Percentiles rank a stretch among this genome's conserved stretches.
These are phyloP conservation scores for Westerdykella sp. DNA, from an alignment of 2,329 filamentous ascomycete genomes.

Conservation along the genomic window DNA sequence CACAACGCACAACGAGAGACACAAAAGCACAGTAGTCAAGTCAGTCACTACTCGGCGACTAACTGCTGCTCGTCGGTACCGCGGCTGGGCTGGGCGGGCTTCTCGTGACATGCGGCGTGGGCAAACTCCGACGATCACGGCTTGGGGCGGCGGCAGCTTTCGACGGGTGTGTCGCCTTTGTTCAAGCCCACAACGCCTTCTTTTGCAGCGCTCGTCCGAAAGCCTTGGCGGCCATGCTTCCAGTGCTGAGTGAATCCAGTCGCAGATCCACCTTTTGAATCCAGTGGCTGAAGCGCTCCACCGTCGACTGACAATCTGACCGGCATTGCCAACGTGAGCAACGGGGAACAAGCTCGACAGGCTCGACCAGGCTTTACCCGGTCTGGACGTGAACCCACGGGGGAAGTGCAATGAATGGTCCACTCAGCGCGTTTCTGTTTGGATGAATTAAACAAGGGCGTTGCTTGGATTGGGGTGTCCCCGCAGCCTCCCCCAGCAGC, in stretches of 20 bases:
- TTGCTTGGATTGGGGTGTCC: conserved; percentile 15
- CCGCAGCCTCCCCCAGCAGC: conserved; percentile 6
- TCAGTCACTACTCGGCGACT: too few species aligned
- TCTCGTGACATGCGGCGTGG: neutral
- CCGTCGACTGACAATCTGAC: too few species aligned
- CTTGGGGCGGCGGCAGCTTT: too few species aligned
- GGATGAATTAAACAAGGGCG: conserved; percentile 22
- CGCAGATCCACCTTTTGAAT: conserved; percentile 24
- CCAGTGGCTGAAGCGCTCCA: too few species aligned
- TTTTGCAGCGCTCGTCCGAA: conserved; percentile 22
- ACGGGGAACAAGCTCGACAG: neutral
- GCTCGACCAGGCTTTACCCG: conserved; percentile 25
- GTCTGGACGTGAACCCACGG: conserved; percentile 25
- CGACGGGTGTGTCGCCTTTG: too few species aligned
- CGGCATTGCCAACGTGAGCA: too few species aligned
- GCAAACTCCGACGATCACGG: too few species aligned
- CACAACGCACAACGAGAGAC: too few species aligned
- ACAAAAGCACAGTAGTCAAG: too few species aligned
- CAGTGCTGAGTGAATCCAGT: conserved; percentile 6
- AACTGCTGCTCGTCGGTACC: too few species aligned
- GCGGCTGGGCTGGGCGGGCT: neutral
- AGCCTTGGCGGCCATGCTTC: conserved; percentile 20
- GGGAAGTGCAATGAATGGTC: conserved; percentile 24
- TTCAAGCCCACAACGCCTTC: neutral
- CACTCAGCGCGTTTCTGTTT: conserved; percentile 22